Conservation (phyloP, 768 basidiomycete species). For the Suillus tomentosus region DNA sequence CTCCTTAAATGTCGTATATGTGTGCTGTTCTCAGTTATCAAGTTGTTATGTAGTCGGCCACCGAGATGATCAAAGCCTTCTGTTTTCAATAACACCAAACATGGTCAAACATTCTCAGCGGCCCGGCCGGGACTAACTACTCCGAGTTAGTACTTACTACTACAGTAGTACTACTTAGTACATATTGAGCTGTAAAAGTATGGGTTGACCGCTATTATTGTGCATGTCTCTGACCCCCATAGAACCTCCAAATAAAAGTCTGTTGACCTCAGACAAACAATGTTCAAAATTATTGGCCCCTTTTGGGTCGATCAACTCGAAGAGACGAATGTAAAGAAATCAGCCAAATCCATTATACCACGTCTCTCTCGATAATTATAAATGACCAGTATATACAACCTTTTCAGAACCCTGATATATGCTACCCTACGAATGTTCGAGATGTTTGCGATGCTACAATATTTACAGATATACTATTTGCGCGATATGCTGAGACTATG, state of each 20-base stretch:
- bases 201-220: background rate
- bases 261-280: background rate
- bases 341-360: background rate
- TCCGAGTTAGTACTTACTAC: too few relatives aligned
- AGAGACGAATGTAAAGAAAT: background rate
- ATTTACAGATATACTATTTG: background rate
- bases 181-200: background rate
- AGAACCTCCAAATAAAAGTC: background rate
- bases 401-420: background rate
- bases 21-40: background rate
- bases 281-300: background rate
- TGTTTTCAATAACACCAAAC: slow-evolving; percentile 1
- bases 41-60: background rate
- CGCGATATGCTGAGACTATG: background rate
- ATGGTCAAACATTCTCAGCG: background rate
- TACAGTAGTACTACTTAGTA: too few relatives aligned
- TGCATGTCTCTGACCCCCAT: background rate
- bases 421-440: background rate
- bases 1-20: background rate
- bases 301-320: background rate
- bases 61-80: background rate
- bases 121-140: too few relatives aligned
- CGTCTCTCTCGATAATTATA: background rate
- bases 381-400: background rate
- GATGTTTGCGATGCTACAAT: background rate